Percentiles rank a stretch among this genome's conserved stretches.
Conservation (phyloP, 2,329 filamentous ascomycete species). For the Chaetomiaceae sp. region DNA sequence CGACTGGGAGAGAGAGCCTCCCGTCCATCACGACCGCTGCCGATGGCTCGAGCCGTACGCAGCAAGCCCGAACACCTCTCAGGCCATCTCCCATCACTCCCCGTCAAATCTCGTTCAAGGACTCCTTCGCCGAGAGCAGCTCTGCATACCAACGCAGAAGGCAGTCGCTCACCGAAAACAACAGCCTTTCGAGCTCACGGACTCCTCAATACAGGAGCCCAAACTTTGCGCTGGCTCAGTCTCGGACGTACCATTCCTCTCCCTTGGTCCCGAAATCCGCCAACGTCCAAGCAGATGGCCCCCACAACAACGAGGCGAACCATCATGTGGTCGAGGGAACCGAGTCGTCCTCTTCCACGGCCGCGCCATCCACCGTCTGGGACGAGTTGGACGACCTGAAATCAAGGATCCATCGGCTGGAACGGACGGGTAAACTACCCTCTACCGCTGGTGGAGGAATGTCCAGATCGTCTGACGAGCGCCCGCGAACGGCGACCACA, state of each 20-base stretch:
- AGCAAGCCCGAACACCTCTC: slow-evolving; percentile 29
- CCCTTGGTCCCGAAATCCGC: slow-evolving; percentile 48
- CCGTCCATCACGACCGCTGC: slow-evolving; percentile 31
- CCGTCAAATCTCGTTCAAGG: slow-evolving; percentile 45
- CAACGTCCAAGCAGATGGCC: slow-evolving; percentile 35
- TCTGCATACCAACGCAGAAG: slow-evolving; percentile 34
- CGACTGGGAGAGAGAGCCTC: slow-evolving; percentile 39
- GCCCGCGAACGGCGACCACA: slow-evolving; percentile 86
- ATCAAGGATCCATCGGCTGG: slow-evolving; percentile 83
- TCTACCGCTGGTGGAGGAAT: slow-evolving; percentile 76
- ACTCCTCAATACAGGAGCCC: slow-evolving; percentile 41
- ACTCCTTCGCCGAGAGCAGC: slow-evolving; percentile 32
- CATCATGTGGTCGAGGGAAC: slow-evolving; percentile 62
- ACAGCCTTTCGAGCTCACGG: slow-evolving; percentile 37
- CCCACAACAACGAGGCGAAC: slow-evolving; percentile 34
- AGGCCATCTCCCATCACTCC: slow-evolving; percentile 45
- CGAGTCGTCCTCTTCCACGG: slow-evolving; percentile 83
- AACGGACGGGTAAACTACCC: slow-evolving; percentile 83
- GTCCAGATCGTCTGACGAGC: slow-evolving; percentile 67
- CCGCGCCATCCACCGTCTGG: slow-evolving; percentile 90
- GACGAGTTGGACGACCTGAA: slow-evolving; percentile 96
- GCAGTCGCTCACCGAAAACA: slow-evolving; percentile 47
- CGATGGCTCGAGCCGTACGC: slow-evolving; percentile 35
- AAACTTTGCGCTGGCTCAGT: slow-evolving; percentile 35
- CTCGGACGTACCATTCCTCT: slow-evolving; percentile 53